Conservation (phyloP, 192 early-diverging fungal genomes). For the Haplosporangium gracile region DNA sequence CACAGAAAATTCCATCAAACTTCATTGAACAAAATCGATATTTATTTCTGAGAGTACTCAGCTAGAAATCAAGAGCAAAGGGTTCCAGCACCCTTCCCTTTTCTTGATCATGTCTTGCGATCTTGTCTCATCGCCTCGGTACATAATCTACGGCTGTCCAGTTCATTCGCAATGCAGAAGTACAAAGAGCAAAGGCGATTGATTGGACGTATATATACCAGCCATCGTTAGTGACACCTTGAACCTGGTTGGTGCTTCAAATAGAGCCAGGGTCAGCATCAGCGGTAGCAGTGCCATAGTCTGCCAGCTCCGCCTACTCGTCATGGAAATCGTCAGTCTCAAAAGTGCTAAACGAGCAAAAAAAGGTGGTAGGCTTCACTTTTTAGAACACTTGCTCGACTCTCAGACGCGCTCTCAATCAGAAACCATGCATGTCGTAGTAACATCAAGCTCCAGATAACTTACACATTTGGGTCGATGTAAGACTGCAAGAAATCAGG, state of each 20-base stretch:
- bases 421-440: not conserved
- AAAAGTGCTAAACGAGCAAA: constrained; percentile 13
- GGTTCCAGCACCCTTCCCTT: not conserved
- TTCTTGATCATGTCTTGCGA: not conserved
- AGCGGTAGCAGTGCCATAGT: not conserved
- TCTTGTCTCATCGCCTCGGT: not conserved
- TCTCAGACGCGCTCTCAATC: not conserved
- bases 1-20: too few relatives aligned
- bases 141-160: not conserved
- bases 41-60: not conserved
- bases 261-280: not conserved
- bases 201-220: not conserved
- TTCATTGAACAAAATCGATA: not conserved
- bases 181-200: not conserved
- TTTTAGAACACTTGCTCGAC: too few relatives aligned
- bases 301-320: not conserved
- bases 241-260: not conserved
- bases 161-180: not conserved
- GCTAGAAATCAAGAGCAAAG: not conserved
- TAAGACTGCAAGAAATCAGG: constrained; percentile 62
- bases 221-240: not conserved
- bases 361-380: not conserved
- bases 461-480: constrained; percentile 24
- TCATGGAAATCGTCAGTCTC: constrained; percentile 29
- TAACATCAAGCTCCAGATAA: too few relatives aligned